Evolutionary conservation across 192 early-diverging fungal species (phyloP).

Genomic region (Backusella sp.): DNA sequence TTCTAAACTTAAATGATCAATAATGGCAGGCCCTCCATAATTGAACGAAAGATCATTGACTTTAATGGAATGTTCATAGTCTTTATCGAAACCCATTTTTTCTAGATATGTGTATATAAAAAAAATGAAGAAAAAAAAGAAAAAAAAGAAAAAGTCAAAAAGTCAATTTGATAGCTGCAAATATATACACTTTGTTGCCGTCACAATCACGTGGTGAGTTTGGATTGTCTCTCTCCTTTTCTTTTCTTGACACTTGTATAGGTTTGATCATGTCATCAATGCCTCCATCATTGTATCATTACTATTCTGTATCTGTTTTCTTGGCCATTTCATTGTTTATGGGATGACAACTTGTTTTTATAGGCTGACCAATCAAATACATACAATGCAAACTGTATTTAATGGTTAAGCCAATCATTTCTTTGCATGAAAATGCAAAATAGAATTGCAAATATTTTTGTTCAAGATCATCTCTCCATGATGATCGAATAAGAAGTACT

Average conservation of each 20-base stretch:
- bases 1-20: constrained; percentile 51
- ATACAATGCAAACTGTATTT: neutral
- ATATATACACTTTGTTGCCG: neutral
- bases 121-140: neutral
- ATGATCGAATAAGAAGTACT: neutral
- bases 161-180: neutral
- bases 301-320: neutral
- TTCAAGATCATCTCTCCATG: neutral
- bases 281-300: neutral
- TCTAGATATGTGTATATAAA: neutral
- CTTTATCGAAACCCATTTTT: neutral
- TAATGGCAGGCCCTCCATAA: constrained; percentile 57
- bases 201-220: neutral
- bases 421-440: neutral
- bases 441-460: neutral
- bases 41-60: constrained; percentile 54
- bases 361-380: neutral
- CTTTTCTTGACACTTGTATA: neutral
- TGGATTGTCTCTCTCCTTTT: no score
- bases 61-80: constrained; percentile 29
- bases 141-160: no score
- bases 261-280: neutral
- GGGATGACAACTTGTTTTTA: neutral
- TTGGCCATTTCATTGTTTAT: no score
- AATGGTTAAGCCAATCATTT: neutral